Base-by-base conservation (phyloP, 1,284 basidiomycete species). In the Porogramme epimiltina region DNA sequence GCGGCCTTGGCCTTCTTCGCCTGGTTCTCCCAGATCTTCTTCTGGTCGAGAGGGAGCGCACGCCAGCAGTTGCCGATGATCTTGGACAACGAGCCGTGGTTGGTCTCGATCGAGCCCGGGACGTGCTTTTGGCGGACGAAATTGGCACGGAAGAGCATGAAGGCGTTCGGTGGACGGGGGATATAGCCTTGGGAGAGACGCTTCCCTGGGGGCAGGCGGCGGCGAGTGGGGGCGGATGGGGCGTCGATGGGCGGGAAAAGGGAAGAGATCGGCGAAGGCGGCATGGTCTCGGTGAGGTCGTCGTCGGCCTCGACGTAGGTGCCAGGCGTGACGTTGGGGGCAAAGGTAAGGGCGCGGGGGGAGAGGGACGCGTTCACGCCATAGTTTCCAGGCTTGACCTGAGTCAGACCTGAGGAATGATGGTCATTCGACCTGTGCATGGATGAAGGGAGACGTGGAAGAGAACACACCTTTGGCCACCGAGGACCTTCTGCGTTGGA, bases 61-160 rank as follows among this genome's bases (percentile, higher is more conserved):
- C 80, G 78, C 87, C 87, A 89, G 66, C 81, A 84, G 59, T 83
- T 87, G 28, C 84, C 84, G 45, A 88, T 87, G 58, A 89, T 88
- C 68, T 86, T 86, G 5, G 81, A 85, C 13, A 89, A 67, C 34
- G 88, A 89, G 26, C 86, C 85, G 65, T 94, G 90, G 61, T 90
- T 88, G 3, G 87, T 87, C 73, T 94, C 89, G 51, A 95, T 89
- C 8, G 84, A 83, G 0, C 89, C 84, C 0, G 92, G 91, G 23
- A 95, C 87, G 56, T 93, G 83, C 57, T 88, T 84, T 60, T 86
- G 84, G 26, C 86, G 75, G 18, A 94, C 90, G 54, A 94, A 93
- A 65, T 94, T 88, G 26, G 91, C 90, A 24, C 94, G 83, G 76
- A 94, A 96, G 57, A 96, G 82, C 81, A 96, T 95, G 77, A 95